Evolutionary conservation across 2,329 filamentous ascomycete species (phyloP).

Genomic region (Penicillium hordei): DNA sequence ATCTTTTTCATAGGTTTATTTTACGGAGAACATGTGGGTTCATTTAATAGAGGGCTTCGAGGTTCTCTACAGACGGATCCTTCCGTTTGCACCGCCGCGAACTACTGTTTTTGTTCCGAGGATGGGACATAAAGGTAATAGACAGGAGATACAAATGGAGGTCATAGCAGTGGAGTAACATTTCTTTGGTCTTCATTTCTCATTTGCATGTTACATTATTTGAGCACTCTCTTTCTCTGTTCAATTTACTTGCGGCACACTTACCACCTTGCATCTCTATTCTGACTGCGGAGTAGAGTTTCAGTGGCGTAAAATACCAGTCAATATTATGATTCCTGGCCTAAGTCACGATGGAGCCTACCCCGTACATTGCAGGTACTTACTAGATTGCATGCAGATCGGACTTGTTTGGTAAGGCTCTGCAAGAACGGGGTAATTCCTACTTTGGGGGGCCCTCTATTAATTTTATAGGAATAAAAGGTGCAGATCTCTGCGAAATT

Average conservation of each 20-base stretch:
- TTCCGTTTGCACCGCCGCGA: constrained; percentile 1
- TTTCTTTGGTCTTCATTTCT: too few species aligned
- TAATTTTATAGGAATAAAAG: neutral
- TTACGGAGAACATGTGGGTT: neutral
- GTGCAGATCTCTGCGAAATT: neutral
- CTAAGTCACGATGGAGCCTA: neutral
- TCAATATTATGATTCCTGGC: too few species aligned
- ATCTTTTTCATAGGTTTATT: neutral
- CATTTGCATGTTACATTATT: neutral
- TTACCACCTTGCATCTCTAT: neutral
- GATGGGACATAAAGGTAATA: neutral
- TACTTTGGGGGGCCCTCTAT: neutral
- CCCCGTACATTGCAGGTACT: neutral
- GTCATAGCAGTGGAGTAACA: neutral
- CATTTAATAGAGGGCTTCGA: neutral
- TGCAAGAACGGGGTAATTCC: neutral
- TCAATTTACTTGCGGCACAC: neutral
- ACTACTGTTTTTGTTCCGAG: neutral
- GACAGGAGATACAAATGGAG: neutral
- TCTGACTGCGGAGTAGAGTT: neutral
- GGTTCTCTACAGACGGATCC: neutral
- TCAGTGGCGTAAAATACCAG: too few species aligned
- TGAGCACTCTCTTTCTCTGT: neutral
- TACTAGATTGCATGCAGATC: neutral
- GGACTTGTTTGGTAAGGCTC: neutral